Evolutionary conservation across 305 asterid species (phyloP), one percentile per base, ranked within the genome.

Genomic region (Petunia hybrid): DNA sequence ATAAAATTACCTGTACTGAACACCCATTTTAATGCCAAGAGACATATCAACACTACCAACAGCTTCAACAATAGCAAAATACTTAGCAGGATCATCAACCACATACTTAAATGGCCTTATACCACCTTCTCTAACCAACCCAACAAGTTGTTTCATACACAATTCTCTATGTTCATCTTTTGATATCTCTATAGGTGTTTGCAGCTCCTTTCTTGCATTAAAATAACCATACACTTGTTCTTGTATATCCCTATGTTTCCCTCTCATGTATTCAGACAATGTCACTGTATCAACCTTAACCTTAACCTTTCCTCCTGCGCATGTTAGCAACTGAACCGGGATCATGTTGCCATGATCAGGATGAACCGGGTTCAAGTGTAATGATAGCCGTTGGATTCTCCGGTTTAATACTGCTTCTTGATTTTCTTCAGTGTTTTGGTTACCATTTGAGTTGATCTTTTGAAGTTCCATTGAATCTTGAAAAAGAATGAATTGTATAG

Each of bases 11-110:
- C 98, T 95, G 95, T 88, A 95, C 75, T 95, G 99, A 68, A 95
- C 99, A 5, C 98, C 98, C 93, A 91, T 85, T 87, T 95, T 95
- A 84, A 95, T 93, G 85, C 95, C 99, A 81, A 95, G 87, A 10
- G 99, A 95, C 94, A 95, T 91, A 60, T 95, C 99, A 46, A 95
- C 91, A 84, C 97, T 87, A 38, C 99, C 99, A 77, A 88, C 97
- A 70, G 99, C 99, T 86, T 94, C 99, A 46, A 84, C 75, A 74
- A 95, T 85, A 35, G 99, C 97, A 55, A 91, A 95, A 88, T 95
- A 95, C 97, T 85, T 92, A 13, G 89, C 94, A 73, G 99, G 98
- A 9, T 95, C 97, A 3, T 92, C 98, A 46, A 63, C 90, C 7
- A 90, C 92, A 61, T 91, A 94, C 79, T 81, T 83, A 80, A 94